Conservation (phyloP, 352 stramenopile genomes). For the Pythium myriotylum region DNA sequence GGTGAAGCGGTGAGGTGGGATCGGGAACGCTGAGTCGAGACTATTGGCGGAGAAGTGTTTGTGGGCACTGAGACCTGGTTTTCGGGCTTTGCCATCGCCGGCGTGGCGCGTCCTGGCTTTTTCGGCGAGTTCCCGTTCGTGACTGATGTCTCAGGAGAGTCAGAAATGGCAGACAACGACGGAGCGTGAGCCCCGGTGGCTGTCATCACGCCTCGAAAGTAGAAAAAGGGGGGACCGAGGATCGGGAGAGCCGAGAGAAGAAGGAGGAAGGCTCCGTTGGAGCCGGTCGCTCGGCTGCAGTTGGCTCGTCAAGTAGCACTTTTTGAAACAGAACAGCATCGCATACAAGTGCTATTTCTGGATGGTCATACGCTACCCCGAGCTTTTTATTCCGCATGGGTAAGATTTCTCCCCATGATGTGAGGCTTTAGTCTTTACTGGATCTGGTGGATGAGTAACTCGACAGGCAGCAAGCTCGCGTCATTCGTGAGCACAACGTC, state of each 20-base stretch:
- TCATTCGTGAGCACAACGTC: conserved; percentile 76
- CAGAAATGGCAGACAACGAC: conserved; percentile 9
- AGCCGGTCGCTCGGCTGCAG: no score
- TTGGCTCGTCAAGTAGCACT: neutral
- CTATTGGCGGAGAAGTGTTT: neutral
- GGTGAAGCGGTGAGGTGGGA: neutral
- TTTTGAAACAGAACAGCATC: neutral
- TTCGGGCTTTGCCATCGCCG: conserved; percentile 3
- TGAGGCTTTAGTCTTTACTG: conserved; percentile 26
- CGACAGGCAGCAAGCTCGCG: conserved; percentile 48
- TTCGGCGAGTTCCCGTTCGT: conserved; percentile 13
- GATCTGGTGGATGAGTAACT: conserved; percentile 56
- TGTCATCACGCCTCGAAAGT: conserved; percentile 17
- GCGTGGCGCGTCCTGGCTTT: conserved; percentile 6
- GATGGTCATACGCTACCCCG: no score
- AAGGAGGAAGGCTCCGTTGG: no score
- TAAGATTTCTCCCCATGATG: no score
- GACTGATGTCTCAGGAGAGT: conserved; percentile 1
- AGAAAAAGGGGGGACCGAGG: neutral
- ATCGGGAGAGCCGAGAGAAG: neutral
- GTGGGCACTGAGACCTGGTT: conserved; percentile 8
- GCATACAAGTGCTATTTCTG: conserved; percentile 1
- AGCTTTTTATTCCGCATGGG: no score
- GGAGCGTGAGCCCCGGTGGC: conserved; percentile 16
- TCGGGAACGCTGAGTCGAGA: neutral